A percentile compares a stretch with the other conserved stretches of the same genome.
Conservation (phyloP, 2,329 filamentous ascomycete species). For the Escovopsis sp. region DNA sequence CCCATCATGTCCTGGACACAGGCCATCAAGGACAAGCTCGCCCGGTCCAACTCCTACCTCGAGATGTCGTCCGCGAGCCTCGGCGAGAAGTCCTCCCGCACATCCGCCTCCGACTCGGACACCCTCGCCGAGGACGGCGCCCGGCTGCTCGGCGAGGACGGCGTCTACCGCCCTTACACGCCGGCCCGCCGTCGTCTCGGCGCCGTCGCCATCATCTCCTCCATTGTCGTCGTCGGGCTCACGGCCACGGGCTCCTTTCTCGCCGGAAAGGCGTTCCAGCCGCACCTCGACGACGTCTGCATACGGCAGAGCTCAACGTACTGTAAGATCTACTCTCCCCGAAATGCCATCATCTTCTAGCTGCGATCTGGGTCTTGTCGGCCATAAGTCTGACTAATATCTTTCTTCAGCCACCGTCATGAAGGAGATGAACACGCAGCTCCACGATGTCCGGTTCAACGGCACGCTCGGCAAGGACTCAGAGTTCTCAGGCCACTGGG, state of each 20-base stretch:
- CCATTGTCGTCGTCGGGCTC: neutral
- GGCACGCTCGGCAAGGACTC: conserved; percentile 1
- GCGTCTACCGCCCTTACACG: neutral
- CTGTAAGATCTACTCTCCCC: too few relatives aligned
- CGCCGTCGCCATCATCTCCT: neutral
- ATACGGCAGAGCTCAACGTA: conserved; percentile 1
- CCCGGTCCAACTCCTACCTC: neutral
- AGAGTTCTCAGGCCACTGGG: conserved; percentile 1
- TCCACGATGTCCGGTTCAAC: conserved; percentile 2
- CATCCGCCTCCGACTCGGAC: neutral
- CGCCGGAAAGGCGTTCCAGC: neutral
- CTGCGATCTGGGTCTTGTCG: too few relatives aligned
- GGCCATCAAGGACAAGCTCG: neutral
- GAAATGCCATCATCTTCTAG: too few relatives aligned
- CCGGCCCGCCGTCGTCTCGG: neutral
- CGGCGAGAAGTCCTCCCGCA: neutral
- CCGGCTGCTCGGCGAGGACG: neutral
- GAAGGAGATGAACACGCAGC: neutral
- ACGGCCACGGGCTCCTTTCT: conserved; percentile 1
- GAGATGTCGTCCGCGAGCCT: neutral
- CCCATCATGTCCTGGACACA: neutral
- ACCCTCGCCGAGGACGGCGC: neutral
- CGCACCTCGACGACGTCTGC: conserved; percentile 1
- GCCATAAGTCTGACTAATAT: neutral
- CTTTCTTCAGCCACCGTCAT: neutral